Evolutionary conservation across 805 yeast species (phyloP), one percentile per base, ranked within the genome.

Genomic region (Nakazawaea anatomiae): DNA sequence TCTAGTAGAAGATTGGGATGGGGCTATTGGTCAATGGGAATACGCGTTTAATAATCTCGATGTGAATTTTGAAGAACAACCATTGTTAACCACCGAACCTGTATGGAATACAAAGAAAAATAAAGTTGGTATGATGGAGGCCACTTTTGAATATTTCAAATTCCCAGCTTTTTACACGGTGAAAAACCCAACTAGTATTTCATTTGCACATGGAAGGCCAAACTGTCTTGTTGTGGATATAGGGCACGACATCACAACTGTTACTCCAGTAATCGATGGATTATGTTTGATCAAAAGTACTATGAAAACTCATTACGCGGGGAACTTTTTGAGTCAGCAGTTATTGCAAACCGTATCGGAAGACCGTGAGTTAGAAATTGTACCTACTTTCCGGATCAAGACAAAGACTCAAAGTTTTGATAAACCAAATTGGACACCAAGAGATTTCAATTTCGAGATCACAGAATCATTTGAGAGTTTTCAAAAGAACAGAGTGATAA

Each of bases 141-240:
- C 80, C 1, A 75, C 86, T 41, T 74, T 87, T 53, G 96, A 89
- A 61, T 69, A 73, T 11, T 75, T 84, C 62, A 74, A 80, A 38
- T 85, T 84, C 57, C 91, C 94, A 39, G 97, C 95, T 0, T 80
- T 88, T 52, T 91, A 85, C 62, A 64, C 88, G 28, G 90, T 88
- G 11, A 85, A 89, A 52, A 76, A 85, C 7, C 92, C 97, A n/a
- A 85, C 95, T 0, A 86, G 96, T 69, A 83, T 87, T 1, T 82
- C 96, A 1, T 91, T 91, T 68, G 90, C 92, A 9, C 85, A 87
- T 56, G 96, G 96, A 4, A 76, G 95, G 63, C 90, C 96, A 43
- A 85, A 85, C 54, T 89, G 96, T 63, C 71, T 89, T 34, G 89
- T 89, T 39, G 92, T 89, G 39, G 96, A 89, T 64, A 68, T 88